These are phyloP conservation scores for Termitomyces sp. DNA, from an alignment of 768 basidiomycete genomes.

Conservation along the genomic window DNA sequence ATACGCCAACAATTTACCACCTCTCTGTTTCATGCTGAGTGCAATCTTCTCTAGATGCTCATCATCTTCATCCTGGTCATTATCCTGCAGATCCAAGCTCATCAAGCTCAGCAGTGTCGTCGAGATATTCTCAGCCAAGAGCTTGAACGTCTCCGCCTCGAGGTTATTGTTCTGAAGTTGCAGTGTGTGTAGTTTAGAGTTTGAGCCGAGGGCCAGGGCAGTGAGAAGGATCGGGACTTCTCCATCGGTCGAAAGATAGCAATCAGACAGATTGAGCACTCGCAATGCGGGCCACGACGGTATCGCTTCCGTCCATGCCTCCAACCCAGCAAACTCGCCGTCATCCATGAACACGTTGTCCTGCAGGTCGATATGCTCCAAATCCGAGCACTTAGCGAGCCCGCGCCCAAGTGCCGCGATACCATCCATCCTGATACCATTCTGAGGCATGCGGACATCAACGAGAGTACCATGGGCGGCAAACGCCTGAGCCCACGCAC, in stretches of 20 bases:
- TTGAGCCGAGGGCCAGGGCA: slow-evolving; percentile 61
- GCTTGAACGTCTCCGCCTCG: slow-evolving; percentile 56
- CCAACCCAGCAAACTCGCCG: slow-evolving; percentile 42
- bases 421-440: slow-evolving; percentile 93
- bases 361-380: slow-evolving; percentile 84
- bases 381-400: slow-evolving; percentile 54
- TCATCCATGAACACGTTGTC: slow-evolving; percentile 80
- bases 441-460: slow-evolving; percentile 94
- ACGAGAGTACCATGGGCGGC: slow-evolving; percentile 73
- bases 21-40: slow-evolving; percentile 52
- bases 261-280: slow-evolving; percentile 89
- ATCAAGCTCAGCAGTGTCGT: slow-evolving; percentile 53
- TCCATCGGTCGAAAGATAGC: slow-evolving; percentile 78
- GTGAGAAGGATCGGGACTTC: slow-evolving; percentile 63
- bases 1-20: slow-evolving; percentile 58
- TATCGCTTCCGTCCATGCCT: slow-evolving; percentile 61
- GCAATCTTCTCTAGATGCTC: slow-evolving; percentile 51
- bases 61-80: slow-evolving; percentile 78
- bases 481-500: slow-evolving; percentile 84
- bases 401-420: slow-evolving; percentile 75
- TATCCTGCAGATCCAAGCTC: slow-evolving; percentile 84
- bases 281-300: slow-evolving; percentile 64
- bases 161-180: slow-evolving; percentile 93
- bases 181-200: slow-evolving; percentile 66
- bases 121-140: slow-evolving; percentile 63